These are phyloP conservation scores for Beta vulgaris DNA, from an alignment of 148 eudicot species.

Conservation along the genomic window DNA sequence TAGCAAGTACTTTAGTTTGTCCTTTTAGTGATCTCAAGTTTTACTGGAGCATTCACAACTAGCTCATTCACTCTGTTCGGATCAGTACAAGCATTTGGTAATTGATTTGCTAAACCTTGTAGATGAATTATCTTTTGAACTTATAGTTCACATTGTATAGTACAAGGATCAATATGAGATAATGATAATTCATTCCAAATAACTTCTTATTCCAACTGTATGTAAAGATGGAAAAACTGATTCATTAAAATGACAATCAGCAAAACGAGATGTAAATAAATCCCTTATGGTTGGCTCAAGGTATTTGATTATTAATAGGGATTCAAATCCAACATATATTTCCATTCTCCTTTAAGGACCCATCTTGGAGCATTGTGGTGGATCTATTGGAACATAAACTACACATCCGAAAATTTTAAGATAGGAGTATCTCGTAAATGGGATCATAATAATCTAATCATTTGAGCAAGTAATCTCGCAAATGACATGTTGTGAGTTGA, in stretches of 20 bases:
- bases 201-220: too few relatives aligned
- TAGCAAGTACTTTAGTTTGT: too few relatives aligned
- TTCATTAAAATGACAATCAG: background rate
- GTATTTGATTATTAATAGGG: too few relatives aligned
- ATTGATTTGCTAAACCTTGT: conserved; percentile 1
- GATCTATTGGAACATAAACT: too few relatives aligned
- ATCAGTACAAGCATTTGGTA: background rate
- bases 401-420: too few relatives aligned
- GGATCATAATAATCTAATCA: too few relatives aligned
- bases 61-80: too few relatives aligned
- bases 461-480: background rate
- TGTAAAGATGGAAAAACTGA: background rate
- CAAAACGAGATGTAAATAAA: background rate
- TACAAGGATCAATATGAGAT: too few relatives aligned
- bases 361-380: background rate
- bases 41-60: too few relatives aligned
- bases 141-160: background rate
- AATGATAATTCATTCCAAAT: too few relatives aligned
- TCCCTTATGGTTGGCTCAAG: background rate
- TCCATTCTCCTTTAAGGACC: background rate
- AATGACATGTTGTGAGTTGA: background rate
- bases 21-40: too few relatives aligned
- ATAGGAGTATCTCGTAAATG: too few relatives aligned
- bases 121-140: background rate
- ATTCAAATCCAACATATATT: background rate